Percentiles rank a stretch among this genome's conserved stretches.
Evolutionary conservation across 805 yeast genomes (phyloP).

Genomic region (Barnettozyma vustinii): DNA sequence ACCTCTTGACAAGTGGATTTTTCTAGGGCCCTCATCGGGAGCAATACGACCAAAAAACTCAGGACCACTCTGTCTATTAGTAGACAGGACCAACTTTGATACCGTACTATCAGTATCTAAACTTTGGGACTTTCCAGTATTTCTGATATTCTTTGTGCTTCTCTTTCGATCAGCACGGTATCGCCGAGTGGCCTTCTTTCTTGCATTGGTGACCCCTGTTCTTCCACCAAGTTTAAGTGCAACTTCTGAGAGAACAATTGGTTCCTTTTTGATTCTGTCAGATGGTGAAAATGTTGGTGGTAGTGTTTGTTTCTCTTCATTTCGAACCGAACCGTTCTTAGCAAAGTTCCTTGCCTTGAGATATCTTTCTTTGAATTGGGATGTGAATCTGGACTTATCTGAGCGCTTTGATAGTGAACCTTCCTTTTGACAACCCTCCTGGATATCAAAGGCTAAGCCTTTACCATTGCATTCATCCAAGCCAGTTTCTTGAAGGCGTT

Average conservation of each 20-base stretch:
- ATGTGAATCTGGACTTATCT: background rate
- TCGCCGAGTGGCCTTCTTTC: background rate
- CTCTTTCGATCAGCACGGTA: constrained; percentile 1
- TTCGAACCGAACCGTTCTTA: constrained; percentile 8
- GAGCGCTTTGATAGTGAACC: background rate
- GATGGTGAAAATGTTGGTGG: constrained; percentile 8
- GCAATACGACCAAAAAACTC: background rate
- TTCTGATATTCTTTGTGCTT: background rate
- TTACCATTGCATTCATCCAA: no score
- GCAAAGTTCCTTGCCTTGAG: constrained; percentile 11
- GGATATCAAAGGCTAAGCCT: background rate
- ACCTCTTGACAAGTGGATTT: background rate
- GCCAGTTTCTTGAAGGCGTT: no score
- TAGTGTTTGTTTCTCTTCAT: constrained; percentile 1
- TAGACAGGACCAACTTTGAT: constrained; percentile 1
- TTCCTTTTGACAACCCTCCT: constrained; percentile 4
- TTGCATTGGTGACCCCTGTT: constrained; percentile 1
- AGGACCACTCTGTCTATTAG: constrained; percentile 2
- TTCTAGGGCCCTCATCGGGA: background rate
- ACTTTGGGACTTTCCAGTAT: background rate
- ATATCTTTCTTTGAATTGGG: background rate
- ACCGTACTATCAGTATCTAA: background rate
- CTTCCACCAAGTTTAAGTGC: background rate
- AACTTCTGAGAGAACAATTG: background rate
- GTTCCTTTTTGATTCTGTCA: constrained; percentile 7